Base-by-base conservation (phyloP, 805 yeast species). In the Yarrowia hollandica region DNA sequence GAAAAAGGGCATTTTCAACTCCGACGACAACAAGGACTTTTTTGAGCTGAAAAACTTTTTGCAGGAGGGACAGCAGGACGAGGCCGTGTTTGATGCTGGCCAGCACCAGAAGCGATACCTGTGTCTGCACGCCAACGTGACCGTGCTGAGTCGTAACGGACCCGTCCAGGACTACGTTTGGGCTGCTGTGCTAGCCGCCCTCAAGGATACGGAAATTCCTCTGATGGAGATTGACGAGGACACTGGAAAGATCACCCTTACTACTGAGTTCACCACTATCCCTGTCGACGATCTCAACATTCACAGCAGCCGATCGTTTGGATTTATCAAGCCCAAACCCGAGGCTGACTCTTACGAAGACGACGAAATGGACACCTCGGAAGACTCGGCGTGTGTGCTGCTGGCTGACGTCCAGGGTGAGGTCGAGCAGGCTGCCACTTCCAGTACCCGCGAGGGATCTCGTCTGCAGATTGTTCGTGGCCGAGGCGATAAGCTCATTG, bases 101-200 rank as follows among this genome's bases (percentile, higher is more conserved):
- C 61, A 46, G 31, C 39, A 33, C 9, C 60, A 42, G 26, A 26
- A 38, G 28, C 39, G 46, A 74, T 80, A 64, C 73, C 79, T 48
- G 77, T 88, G 86, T 3, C 70, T 91, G 28, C 82, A 83, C 67
- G 91, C 92, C 3, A 82, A 83, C 64, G 76, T 90, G 37, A 84
- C 85, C 64, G 90, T 90, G 0, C 84, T 88, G 64, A 84, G 92
- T 50, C 80, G 94, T 60, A 77, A 88, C 1, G 96, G 96, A 0
- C 95, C 97, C 2, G 73, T 86, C 23, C 84, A 83, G 66, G 97
- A 90, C 66, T 71, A 85, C 10, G 85, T 88, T 46, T 86, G 90
- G 82, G 81, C 79, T 18, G 81, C 91, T 3, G 70, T 89, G 21
- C 67, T 86, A 5, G 73, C 78, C 28, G 94, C 96, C 0, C 72